Percentiles rank a stretch among this genome's conserved stretches.
Conservation (phyloP, 202 grass and related monocot species). For the Carex arenaria region DNA sequence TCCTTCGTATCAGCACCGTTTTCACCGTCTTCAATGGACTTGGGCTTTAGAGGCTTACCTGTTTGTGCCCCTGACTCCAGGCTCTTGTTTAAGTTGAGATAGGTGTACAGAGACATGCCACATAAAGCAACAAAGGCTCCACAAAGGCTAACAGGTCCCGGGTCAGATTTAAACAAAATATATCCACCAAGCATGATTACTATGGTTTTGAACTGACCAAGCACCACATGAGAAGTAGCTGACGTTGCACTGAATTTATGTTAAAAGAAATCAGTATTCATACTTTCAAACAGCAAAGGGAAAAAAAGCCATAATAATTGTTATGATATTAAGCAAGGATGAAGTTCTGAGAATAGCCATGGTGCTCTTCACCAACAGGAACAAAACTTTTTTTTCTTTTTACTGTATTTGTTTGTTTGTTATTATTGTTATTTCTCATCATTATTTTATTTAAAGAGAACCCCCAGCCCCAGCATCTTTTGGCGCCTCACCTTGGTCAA, state of each 20-base stretch:
- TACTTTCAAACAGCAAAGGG: background rate
- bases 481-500: background rate
- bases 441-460: no score
- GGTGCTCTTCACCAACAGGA: no score
- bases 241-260: constrained; percentile 66
- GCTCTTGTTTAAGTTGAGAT: constrained; percentile 52
- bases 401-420: background rate
- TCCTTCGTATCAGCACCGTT: constrained; percentile 29
- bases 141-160: constrained; percentile 61
- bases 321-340: no score
- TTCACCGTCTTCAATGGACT: constrained; percentile 45
- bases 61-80: background rate
- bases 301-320: background rate
- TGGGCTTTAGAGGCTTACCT: constrained; percentile 48
- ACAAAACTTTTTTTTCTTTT: background rate
- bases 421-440: constrained; percentile 1
- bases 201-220: constrained; percentile 91
- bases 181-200: constrained; percentile 83
- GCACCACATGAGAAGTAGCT: constrained; percentile 76
- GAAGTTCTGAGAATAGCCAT: background rate
- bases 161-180: constrained; percentile 80
- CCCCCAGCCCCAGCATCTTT: no score
- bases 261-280: background rate
- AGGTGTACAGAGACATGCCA: constrained; percentile 91
- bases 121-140: constrained; percentile 66